Base-by-base conservation (phyloP, 1,284 basidiomycete genomes). In the Termitomyces sp. region DNA sequence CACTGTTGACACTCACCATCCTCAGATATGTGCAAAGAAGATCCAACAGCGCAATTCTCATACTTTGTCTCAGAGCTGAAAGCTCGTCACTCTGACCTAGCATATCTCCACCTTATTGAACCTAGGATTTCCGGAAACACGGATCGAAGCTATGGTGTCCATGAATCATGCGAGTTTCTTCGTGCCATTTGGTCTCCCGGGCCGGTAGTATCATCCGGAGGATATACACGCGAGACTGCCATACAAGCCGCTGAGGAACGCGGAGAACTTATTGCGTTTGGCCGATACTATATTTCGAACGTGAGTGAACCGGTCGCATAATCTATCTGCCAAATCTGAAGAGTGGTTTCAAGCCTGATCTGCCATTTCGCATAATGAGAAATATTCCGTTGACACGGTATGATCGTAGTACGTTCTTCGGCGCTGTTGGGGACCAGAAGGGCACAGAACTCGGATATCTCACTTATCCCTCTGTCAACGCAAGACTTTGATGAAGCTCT, bases 91-190 rank as follows among this genome's bases (percentile, higher is more conserved):
- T 77, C 81, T 16, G 60, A 72, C 8, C 66, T 85, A 7, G 80
- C 80, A 1, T 86, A 83, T 60, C 53, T 84, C 14, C 84, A 88
- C 61, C 66, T 77, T 37, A 66, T 80, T 26, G 82, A 84, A 60
- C 69, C 77, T 1, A 67, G 73, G 13, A 60, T 69, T 10, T 50
- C 57, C 13, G 68, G 62, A 1, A 48, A 14, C 41, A 19, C 9
- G 4, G 58, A 64, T 7, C 33, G 38, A 1, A 37, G 46, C 8
- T 31, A 35, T 13, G 41, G 34, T 13, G 19, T 37, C 2, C 58
- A 60, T 14, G 63, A 71, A 52, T 71, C 68, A 3, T 75, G 72
- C 55, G 65, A 73, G 49, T 67, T 67, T 38, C 43, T 71, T 0
- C 64, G 69, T 2, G 56, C 62, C 2, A 66, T 71, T 11, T 72